Percentiles rank a stretch among this genome's conserved stretches.
Evolutionary conservation across 306 rosid species (phyloP).

Genomic region (Medicago arabica): DNA sequence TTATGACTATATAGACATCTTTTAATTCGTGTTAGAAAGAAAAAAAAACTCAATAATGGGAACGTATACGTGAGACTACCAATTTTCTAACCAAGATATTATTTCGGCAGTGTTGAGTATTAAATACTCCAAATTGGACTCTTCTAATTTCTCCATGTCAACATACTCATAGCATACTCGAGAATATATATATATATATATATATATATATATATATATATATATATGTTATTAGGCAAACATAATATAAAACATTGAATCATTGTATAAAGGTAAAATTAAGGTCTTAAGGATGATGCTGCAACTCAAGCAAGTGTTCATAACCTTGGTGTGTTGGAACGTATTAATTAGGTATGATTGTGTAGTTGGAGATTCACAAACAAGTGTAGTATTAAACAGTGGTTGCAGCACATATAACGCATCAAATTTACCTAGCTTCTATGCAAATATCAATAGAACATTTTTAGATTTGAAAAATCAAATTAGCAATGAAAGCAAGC

Average conservation of each 20-base stretch:
- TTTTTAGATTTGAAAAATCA: constrained; percentile 44
- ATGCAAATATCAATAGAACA: constrained; percentile 48
- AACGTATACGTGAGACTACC: no score
- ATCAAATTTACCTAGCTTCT: constrained; percentile 41
- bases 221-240: no score
- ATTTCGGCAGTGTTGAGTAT: neutral
- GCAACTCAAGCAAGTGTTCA: constrained; percentile 1
- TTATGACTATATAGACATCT: no score
- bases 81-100: neutral
- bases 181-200: no score
- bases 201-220: no score
- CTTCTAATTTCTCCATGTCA: no score
- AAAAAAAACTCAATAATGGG: no score
- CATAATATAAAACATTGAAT: no score
- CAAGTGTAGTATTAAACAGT: constrained; percentile 31
- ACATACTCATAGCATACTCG: no score
- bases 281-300: neutral
- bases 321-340: constrained; percentile 38
- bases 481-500: constrained; percentile 40
- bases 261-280: neutral
- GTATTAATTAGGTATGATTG: constrained; percentile 1
- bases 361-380: constrained; percentile 50
- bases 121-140: no score
- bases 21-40: no score
- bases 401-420: constrained; percentile 63